Conservation (phyloP, 225 moss, liverwort and hornwort genomes). For the Neckera pumila region DNA sequence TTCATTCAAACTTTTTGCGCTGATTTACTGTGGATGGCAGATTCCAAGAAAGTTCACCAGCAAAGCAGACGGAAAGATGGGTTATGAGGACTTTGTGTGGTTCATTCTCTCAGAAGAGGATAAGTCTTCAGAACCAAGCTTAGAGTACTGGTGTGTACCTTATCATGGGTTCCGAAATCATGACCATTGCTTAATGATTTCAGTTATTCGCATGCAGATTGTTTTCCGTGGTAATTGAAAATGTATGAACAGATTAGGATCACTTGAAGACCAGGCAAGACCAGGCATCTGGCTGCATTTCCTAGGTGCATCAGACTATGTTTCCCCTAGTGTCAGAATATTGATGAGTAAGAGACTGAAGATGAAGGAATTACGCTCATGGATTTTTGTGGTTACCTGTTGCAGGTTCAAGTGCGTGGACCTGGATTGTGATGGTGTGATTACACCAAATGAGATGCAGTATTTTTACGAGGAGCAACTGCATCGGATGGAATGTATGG, state of each 20-base stretch:
- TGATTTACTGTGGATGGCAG: constrained; percentile 27
- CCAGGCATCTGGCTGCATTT: not conserved
- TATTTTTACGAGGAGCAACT: constrained; percentile 98
- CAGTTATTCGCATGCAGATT: not conserved
- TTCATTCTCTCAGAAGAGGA: constrained; percentile 99
- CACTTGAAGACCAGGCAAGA: not conserved
- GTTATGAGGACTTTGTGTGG: constrained; percentile 99
- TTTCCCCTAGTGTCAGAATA: not conserved
- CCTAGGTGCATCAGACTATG: not conserved
- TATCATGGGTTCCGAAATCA: not conserved
- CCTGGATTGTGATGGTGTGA: constrained; percentile 91
- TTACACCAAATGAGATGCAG: constrained; percentile 99
- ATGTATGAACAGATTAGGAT: not conserved
- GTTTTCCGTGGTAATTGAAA: not conserved
- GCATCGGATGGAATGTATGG: constrained; percentile 99
- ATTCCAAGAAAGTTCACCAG: constrained; percentile 99
- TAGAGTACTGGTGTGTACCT: constrained; percentile 81
- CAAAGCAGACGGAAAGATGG: constrained; percentile 90
- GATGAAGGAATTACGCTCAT: not conserved
- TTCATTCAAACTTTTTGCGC: not conserved
- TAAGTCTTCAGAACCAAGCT: constrained; percentile 94
- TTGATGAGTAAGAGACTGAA: not conserved
- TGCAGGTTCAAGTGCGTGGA: constrained; percentile 99
- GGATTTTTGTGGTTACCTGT: not conserved
- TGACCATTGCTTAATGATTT: not conserved